These are phyloP conservation scores for Leccinum griseonigrum DNA, from an alignment of 1,284 basidiomycete species.

Conservation along the genomic window DNA sequence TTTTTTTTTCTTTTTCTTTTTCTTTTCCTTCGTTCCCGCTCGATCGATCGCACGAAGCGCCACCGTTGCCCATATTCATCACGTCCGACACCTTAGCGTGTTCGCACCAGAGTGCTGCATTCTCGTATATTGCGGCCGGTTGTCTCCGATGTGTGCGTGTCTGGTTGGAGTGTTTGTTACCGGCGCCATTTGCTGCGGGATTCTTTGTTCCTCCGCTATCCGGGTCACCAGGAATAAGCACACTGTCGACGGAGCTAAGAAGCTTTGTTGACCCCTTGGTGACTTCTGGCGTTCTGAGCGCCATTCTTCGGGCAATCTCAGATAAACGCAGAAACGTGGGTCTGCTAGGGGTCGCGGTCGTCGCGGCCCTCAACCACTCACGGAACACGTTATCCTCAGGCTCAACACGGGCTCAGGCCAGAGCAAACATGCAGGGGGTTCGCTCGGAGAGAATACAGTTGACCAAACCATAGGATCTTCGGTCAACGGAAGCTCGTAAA, in stretches of 20 bases:
- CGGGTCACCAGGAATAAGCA: constrained; percentile 22
- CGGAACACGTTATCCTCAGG: neutral
- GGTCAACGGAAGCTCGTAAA: constrained; percentile 13
- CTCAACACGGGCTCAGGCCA: neutral
- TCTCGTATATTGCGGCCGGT: constrained; percentile 20
- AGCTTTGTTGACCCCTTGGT: constrained; percentile 6
- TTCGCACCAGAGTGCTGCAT: neutral
- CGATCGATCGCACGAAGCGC: constrained; percentile 22
- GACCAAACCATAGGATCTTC: constrained; percentile 12
- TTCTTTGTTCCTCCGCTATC: constrained; percentile 4
- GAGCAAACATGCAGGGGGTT: constrained; percentile 1
- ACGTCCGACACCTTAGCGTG: neutral
- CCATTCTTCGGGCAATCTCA: constrained; percentile 18
- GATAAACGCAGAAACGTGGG: constrained; percentile 14
- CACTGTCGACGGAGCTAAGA: constrained; percentile 17
- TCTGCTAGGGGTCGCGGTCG: constrained; percentile 4
- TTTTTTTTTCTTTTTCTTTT: neutral
- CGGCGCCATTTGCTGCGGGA: constrained; percentile 3
- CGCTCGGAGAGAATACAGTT: constrained; percentile 3
- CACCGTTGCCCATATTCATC: constrained; percentile 14
- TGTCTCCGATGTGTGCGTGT: constrained; percentile 12
- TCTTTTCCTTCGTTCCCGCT: neutral
- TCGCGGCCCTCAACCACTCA: neutral
- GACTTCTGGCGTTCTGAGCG: constrained; percentile 15
- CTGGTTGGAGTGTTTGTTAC: constrained; percentile 4